Evolutionary conservation across 306 rosid genomes (phyloP).

Genomic region (Argentina anserina): DNA sequence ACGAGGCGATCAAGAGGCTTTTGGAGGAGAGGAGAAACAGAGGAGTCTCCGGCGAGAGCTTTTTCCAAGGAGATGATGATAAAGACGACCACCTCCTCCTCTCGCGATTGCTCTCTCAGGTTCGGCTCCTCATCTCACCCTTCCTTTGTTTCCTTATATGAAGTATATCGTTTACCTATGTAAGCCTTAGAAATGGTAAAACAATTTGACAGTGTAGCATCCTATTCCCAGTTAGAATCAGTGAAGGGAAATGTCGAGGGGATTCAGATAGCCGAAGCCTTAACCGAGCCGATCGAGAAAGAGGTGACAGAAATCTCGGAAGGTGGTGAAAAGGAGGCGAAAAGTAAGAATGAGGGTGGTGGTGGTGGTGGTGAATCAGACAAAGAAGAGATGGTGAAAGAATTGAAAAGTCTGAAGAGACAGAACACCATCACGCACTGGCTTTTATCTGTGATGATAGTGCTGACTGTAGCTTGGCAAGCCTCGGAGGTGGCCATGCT

Average conservation of each 20-base stretch:
- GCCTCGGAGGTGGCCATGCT: conserved; percentile 66
- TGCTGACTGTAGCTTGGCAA: conserved; percentile 73
- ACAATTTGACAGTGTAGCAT: neutral
- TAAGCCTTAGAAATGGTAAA: neutral
- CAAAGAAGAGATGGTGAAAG: conserved; percentile 49
- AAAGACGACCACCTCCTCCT: conserved; percentile 47
- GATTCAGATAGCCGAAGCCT: conserved; percentile 21
- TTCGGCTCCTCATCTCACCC: conserved; percentile 10
- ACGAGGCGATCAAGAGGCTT: conserved; percentile 51
- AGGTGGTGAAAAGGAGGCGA: conserved; percentile 8
- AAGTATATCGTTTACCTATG: neutral
- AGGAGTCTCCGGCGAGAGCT: conserved; percentile 8
- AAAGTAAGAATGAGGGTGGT: neutral
- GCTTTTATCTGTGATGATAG: conserved; percentile 79
- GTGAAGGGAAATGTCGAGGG: conserved; percentile 30
- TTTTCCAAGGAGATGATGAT: conserved; percentile 4
- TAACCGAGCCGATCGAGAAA: conserved; percentile 18
- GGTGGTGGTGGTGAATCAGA: conserved; percentile 16
- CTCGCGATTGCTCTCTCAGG: conserved; percentile 62
- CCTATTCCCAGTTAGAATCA: conserved; percentile 42
- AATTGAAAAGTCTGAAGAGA: conserved; percentile 55
- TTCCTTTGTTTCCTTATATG: neutral
- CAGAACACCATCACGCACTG: conserved; percentile 77
- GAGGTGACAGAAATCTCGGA: conserved; percentile 9
- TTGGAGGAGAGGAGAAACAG: conserved; percentile 37